Evolutionary conservation across 495 filamentous ascomycete species (phyloP).

Genomic region (Penicillium salamii): DNA sequence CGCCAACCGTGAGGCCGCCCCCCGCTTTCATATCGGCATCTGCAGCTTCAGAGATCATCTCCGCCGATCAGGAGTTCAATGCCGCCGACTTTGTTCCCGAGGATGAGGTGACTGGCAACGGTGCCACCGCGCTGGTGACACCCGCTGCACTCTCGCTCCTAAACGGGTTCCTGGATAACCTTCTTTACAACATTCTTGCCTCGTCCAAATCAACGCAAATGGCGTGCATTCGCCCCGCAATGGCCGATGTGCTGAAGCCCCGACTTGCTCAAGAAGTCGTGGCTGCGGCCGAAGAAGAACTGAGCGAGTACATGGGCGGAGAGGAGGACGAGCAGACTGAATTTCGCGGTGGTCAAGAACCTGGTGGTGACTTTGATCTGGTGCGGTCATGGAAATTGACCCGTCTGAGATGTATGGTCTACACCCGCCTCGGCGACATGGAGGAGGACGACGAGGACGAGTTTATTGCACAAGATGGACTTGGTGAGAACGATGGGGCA

Average conservation of each 20-base stretch:
- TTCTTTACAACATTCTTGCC: slow-evolving; percentile 83
- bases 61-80: slow-evolving; percentile 76
- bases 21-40: slow-evolving; percentile 87
- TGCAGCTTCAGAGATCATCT: slow-evolving; percentile 89
- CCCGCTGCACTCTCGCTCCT: slow-evolving; percentile 72
- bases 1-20: slow-evolving; percentile 70
- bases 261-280: slow-evolving; percentile 86
- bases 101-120: slow-evolving; percentile 57
- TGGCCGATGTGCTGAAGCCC: slow-evolving; percentile 83
- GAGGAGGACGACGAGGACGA: slow-evolving; percentile 96
- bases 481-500: slow-evolving; percentile 48
- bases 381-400: slow-evolving; percentile 88
- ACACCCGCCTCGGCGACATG: slow-evolving; percentile 92
- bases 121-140: slow-evolving; percentile 64
- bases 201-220: slow-evolving; percentile 80
- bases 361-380: slow-evolving; percentile 70
- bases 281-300: slow-evolving; percentile 82
- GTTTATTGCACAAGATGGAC: slow-evolving; percentile 69
- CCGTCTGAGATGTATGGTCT: slow-evolving; percentile 93
- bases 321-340: slow-evolving; percentile 67
- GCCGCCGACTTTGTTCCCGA: slow-evolving; percentile 63
- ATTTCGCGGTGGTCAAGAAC: slow-evolving; percentile 50
- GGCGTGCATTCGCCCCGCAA: slow-evolving; percentile 71
- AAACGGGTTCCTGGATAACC: slow-evolving; percentile 91
- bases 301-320: slow-evolving; percentile 81